Percentiles rank a stretch among this genome's conserved stretches.
These are phyloP conservation scores for Penicillium silybi DNA, from an alignment of 495 filamentous ascomycete genomes.

Conservation along the genomic window DNA sequence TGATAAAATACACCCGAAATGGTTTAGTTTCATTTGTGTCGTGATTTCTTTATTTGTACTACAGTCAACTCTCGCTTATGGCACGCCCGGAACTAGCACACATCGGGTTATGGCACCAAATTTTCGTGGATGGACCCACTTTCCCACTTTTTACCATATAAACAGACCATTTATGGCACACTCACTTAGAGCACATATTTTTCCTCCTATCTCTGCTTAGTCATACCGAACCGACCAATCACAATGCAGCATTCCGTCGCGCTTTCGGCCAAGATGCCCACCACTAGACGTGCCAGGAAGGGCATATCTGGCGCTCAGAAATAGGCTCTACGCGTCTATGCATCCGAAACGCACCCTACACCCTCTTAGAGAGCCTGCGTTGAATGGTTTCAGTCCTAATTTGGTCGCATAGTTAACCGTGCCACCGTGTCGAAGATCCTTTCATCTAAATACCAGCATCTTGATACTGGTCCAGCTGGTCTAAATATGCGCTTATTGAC, in stretches of 20 bases:
- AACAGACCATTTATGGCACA: too few relatives aligned
- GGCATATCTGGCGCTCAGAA: conserved; percentile 8
- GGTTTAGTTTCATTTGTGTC: background rate
- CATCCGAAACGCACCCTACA: background rate
- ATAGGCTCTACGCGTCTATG: conserved; percentile 6
- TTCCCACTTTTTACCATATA: too few relatives aligned
- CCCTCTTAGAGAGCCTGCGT: conserved; percentile 1
- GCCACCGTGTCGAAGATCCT: conserved; percentile 3
- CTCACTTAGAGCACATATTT: too few relatives aligned
- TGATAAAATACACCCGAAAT: background rate
- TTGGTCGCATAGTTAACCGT: conserved; percentile 1
- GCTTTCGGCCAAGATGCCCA: conserved; percentile 1
- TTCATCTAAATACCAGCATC: conserved; percentile 9
- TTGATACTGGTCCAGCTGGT: conserved; percentile 7
- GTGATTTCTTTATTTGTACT: background rate
- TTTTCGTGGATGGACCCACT: too few relatives aligned
- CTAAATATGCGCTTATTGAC: background rate
- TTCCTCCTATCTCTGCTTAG: background rate
- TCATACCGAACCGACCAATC: conserved; percentile 2
- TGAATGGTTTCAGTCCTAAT: conserved; percentile 8
- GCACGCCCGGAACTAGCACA: background rate
- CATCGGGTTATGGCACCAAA: background rate
- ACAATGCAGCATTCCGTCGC: conserved; percentile 4
- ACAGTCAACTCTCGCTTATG: conserved; percentile 1
- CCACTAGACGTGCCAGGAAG: background rate